A percentile compares a stretch with the other conserved stretches of the same genome.
Evolutionary conservation across 208 protist species (phyloP).

Genomic region (Trypanosoma mega): DNA sequence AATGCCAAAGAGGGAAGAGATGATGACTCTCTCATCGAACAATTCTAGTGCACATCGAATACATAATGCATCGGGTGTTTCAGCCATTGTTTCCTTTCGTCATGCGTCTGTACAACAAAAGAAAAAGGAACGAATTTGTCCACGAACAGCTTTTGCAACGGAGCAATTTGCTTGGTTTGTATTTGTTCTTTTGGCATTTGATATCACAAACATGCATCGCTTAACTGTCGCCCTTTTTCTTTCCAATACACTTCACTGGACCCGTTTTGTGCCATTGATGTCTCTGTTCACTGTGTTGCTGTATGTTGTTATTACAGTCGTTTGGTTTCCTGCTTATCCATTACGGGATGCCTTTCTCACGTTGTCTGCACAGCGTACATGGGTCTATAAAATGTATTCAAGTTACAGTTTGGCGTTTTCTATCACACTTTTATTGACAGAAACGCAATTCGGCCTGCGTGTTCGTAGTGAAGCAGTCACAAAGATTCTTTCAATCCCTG

Average conservation of each 20-base stretch:
- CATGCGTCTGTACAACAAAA: neutral
- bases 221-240: slow-evolving; percentile 20
- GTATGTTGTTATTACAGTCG: slow-evolving; percentile 10
- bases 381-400: slow-evolving; percentile 18
- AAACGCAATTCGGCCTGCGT: slow-evolving; percentile 18
- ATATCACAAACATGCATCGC: slow-evolving; percentile 20
- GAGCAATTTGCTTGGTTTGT: slow-evolving; percentile 26
- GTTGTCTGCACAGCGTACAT: slow-evolving; percentile 12
- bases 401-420: slow-evolving; percentile 29
- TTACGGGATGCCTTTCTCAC: slow-evolving; percentile 12
- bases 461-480: slow-evolving; percentile 1
- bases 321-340: slow-evolving; percentile 22
- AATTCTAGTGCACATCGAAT: slow-evolving; percentile 5
- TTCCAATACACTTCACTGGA: slow-evolving; percentile 15
- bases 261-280: neutral
- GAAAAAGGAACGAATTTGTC: slow-evolving; percentile 14
- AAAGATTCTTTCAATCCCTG: slow-evolving; percentile 3
- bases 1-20: slow-evolving; percentile 16
- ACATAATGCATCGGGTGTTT: neutral
- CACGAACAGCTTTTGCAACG: slow-evolving; percentile 18
- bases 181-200: slow-evolving; percentile 5
- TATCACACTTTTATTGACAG: slow-evolving; percentile 15
- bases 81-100: neutral
- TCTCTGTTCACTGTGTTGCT: neutral
- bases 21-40: neutral